Evolutionary conservation across 2,329 filamentous ascomycete genomes (phyloP), one percentile per base, ranked within the genome.

Genomic region (Aspergillus sp.): DNA sequence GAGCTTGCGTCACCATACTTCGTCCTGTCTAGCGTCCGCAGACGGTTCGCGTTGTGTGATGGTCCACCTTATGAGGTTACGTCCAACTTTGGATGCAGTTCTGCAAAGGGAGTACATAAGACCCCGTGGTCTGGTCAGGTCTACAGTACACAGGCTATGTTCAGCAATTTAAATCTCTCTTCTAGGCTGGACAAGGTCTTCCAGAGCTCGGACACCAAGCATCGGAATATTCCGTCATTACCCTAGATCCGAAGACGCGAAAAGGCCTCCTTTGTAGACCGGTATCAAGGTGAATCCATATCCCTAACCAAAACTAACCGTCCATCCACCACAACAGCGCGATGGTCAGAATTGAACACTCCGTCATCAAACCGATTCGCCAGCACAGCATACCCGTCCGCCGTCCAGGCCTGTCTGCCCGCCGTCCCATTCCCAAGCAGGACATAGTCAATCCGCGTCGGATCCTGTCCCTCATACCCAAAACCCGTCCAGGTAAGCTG

Each of bases 401-500:
- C 68, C 30, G 53, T 60, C 76, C 79, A 80, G 5, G 59, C 61
- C 45, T 59, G 58, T 35, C 36, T 8, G 14, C 16, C 16, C 35
- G 35, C 35, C 35, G 35, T 55, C 56, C 14, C 49, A 42, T 17
- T 48, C 48, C 3, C 74, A 20, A 82, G 57, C 54, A 81, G 75
- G 24, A 83, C 63, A 65, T 79, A 82, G 61, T 83, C 81, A 59
- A 83, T 81, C 45, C 77, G 65, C 32, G 65, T 68, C 19, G 64
- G 62, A 35, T 66, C 61, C 53, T 72, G 67, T 11, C 68, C 64
- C 30, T 71, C 69, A 54, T 71, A 65, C 17, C 69, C 68, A 63
- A 84, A 84, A 1, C 78, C 80, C 7, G 81, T 83, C 60, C 74
- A 83, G 3, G 81, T 84, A 48, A 71, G 69, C 41, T 73, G 59